phyloP scores from a whole-genome alignment of 306 rosid genomes.

The Bauhinia variegata region DNA sequence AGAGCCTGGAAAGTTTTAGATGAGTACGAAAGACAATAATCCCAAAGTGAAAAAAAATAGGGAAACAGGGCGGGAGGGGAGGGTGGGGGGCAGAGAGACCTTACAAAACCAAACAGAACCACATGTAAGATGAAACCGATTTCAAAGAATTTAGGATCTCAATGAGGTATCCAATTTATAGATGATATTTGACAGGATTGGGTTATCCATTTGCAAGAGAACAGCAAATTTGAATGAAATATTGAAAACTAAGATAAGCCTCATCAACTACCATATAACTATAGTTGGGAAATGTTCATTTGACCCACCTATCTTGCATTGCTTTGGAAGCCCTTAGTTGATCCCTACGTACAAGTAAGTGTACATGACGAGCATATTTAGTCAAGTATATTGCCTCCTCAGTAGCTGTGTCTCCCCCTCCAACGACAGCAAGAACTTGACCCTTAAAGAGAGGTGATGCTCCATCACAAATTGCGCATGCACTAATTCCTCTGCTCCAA shows the following conservation, averaged over 20 bases:
- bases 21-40: constrained; percentile 7
- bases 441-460: constrained; percentile 96
- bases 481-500: constrained; percentile 99
- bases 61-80: too few relatives aligned
- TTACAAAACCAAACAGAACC: constrained; percentile 8
- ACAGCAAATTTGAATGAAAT: constrained; percentile 21
- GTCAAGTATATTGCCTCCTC: constrained; percentile 93
- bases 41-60: too few relatives aligned
- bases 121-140: neutral
- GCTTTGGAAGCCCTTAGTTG: constrained; percentile 93
- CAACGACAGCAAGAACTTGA: constrained; percentile 90
- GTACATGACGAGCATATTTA: constrained; percentile 90
- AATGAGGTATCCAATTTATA: constrained; percentile 15
- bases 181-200: constrained; percentile 14
- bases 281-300: constrained; percentile 37
- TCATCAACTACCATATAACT: constrained; percentile 20
- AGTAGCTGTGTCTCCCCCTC: constrained; percentile 98
- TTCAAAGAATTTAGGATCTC: constrained; percentile 6
- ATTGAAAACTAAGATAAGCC: constrained; percentile 17
- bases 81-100: too few relatives aligned
- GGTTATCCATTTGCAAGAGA: constrained; percentile 24
- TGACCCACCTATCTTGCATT: constrained; percentile 93
- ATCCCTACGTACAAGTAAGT: constrained; percentile 84
- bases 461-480: constrained; percentile 98
- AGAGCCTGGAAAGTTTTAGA: constrained; percentile 1